These are phyloP conservation scores for Cystobasidium tubakii DNA, from an alignment of 768 basidiomycete genomes.

Conservation along the genomic window DNA sequence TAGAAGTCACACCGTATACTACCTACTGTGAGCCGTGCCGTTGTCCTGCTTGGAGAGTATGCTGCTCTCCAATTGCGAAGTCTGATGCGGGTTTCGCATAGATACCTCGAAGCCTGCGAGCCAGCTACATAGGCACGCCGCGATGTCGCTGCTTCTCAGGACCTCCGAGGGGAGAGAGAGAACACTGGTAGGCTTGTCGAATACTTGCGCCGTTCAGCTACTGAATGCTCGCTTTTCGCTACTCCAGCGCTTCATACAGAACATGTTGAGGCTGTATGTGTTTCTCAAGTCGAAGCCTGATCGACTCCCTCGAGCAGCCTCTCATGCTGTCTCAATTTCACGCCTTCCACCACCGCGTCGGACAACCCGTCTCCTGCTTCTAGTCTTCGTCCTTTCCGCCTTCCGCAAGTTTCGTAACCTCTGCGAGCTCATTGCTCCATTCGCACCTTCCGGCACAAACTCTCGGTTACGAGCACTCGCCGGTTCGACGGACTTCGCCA, in stretches of 20 bases:
- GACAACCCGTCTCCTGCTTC: constrained; percentile 16
- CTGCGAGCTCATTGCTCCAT: constrained; percentile 11
- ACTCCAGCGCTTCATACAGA: constrained; percentile 27
- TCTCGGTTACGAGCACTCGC: constrained; percentile 2
- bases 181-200: constrained; percentile 14
- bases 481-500: constrained; percentile 17
- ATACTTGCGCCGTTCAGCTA: too few relatives aligned
- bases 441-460: neutral
- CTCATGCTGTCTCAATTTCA: neutral
- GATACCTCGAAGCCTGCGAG: neutral
- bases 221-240: neutral
- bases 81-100: too few relatives aligned
- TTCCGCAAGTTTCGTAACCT: constrained; percentile 27
- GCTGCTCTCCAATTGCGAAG: neutral
- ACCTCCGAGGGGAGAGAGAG: constrained; percentile 27
- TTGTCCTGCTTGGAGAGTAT: neutral
- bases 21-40: constrained; percentile 16
- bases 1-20: constrained; percentile 11
- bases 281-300: neutral
- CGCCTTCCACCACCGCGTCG: neutral
- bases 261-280: constrained; percentile 29
- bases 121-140: constrained; percentile 20
- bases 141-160: constrained; percentile 31
- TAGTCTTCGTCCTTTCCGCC: constrained; percentile 29
- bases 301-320: neutral